These are phyloP conservation scores for Passalora sequoiae DNA, from an alignment of 2,329 filamentous ascomycete species.

Conservation along the genomic window DNA sequence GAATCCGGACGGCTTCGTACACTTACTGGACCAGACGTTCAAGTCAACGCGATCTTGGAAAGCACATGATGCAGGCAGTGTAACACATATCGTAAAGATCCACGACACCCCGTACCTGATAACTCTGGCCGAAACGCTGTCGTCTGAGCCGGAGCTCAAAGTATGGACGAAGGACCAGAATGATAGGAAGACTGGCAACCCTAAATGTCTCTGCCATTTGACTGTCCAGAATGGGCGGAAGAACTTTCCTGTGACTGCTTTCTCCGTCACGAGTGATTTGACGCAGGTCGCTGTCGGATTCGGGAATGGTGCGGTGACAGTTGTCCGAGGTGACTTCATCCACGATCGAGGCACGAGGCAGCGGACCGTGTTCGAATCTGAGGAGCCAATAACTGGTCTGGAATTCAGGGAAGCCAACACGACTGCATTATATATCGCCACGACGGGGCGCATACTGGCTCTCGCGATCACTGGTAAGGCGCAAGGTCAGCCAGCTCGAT, in stretches of 20 bases:
- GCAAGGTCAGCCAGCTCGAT: conserved; percentile 81
- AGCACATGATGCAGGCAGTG: conserved; percentile 72
- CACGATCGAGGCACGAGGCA: conserved; percentile 93
- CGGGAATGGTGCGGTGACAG: conserved; percentile 87
- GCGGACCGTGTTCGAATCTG: conserved; percentile 90
- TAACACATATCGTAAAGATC: conserved; percentile 89
- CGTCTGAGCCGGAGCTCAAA: conserved; percentile 80
- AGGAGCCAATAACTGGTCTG: conserved; percentile 91
- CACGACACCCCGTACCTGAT: conserved; percentile 80
- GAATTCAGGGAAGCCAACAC: conserved; percentile 62
- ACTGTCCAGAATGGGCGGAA: conserved; percentile 84
- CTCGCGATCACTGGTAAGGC: conserved; percentile 81
- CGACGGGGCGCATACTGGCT: conserved; percentile 80
- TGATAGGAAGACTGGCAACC: conserved; percentile 87
- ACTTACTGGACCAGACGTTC: conserved; percentile 81
- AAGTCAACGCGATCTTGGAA: conserved; percentile 82
- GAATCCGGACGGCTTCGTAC: conserved; percentile 76
- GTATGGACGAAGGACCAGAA: conserved; percentile 96
- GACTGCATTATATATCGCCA: conserved; percentile 86
- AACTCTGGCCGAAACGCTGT: conserved; percentile 81
- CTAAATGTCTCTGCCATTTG: conserved; percentile 80
- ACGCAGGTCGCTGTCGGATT: conserved; percentile 93
- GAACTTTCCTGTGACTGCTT: conserved; percentile 91
- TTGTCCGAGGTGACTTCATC: conserved; percentile 88
- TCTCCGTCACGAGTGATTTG: conserved; percentile 79